These are phyloP conservation scores for Cocos nucifera DNA, from an alignment of 176 grass and related monocot species.

Conservation along the genomic window DNA sequence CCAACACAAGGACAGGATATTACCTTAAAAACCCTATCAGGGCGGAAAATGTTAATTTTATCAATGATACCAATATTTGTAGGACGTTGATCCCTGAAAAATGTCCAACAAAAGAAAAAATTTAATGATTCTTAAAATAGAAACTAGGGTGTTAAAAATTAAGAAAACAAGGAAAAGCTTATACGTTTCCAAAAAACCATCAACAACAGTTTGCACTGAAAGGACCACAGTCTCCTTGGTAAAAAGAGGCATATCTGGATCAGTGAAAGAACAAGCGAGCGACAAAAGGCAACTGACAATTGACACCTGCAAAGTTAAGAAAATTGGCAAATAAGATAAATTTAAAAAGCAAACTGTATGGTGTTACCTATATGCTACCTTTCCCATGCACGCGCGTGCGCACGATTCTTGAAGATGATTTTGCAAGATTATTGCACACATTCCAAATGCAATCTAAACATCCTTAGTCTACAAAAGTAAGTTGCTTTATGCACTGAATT, in stretches of 20 bases:
- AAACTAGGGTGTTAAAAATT: constrained; percentile 5
- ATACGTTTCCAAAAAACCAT: constrained; percentile 91
- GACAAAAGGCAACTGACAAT: constrained; percentile 76
- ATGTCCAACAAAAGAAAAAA: neutral
- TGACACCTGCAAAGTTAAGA: constrained; percentile 51
- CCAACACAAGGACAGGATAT: neutral
- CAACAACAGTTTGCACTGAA: constrained; percentile 78
- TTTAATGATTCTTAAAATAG: neutral
- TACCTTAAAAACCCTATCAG: constrained; percentile 96
- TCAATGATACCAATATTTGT: constrained; percentile 43
- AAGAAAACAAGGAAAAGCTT: constrained; percentile 10
- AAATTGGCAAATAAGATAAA: constrained; percentile 20
- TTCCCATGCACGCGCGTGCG: too few relatives aligned
- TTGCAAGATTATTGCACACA: too few relatives aligned
- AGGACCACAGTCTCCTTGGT: constrained; percentile 47
- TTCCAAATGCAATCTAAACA: too few relatives aligned
- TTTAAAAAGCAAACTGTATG: constrained; percentile 4
- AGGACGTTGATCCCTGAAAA: constrained; percentile 56
- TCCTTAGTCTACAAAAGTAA: too few relatives aligned
- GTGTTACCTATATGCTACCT: too few relatives aligned
- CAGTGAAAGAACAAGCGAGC: constrained; percentile 34
- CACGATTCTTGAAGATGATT: too few relatives aligned
- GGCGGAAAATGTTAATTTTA: constrained; percentile 86
- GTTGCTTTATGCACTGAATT: too few relatives aligned
- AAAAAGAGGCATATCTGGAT: constrained; percentile 62